These are phyloP conservation scores for Desmodesmus armatus DNA, from an alignment of 139 green algal species.

Conservation along the genomic window DNA sequence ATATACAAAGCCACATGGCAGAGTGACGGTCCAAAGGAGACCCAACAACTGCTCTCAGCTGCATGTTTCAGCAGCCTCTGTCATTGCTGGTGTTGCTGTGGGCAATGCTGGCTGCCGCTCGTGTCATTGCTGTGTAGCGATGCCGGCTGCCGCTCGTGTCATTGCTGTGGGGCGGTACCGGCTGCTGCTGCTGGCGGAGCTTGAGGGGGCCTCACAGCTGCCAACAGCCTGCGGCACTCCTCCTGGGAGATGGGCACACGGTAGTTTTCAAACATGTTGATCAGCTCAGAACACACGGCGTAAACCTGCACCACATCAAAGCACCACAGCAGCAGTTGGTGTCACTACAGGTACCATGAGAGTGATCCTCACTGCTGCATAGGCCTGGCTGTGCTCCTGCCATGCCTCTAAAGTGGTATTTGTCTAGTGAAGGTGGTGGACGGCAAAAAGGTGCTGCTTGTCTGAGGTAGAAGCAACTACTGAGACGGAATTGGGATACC, in stretches of 20 bases:
- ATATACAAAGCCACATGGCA: too few relatives aligned
- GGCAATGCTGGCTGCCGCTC: not conserved
- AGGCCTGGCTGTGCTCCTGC: too few relatives aligned
- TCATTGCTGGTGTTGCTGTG: not conserved
- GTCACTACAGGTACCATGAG: not conserved
- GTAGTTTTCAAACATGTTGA: slow-evolving; percentile 45
- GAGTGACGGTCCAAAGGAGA: too few relatives aligned
- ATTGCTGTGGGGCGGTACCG: not conserved
- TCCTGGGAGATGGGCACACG: slow-evolving; percentile 22
- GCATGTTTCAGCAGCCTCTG: not conserved
- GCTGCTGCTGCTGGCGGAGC: slow-evolving; percentile 18
- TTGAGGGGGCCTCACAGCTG: slow-evolving; percentile 18
- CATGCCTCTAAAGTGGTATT: too few relatives aligned
- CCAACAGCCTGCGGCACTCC: slow-evolving; percentile 33
- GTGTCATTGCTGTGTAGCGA: not conserved
- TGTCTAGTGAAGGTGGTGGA: too few relatives aligned
- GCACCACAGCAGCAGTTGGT: not conserved
- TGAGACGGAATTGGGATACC: too few relatives aligned
- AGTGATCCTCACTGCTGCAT: too few relatives aligned
- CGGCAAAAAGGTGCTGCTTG: too few relatives aligned
- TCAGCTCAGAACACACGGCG: slow-evolving; percentile 24
- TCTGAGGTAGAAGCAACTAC: too few relatives aligned
- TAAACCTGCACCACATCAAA: slow-evolving; percentile 20
- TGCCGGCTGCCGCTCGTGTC: not conserved
- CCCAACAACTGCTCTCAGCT: too few relatives aligned